Evolutionary conservation across 1,284 basidiomycete genomes (phyloP).

Genomic region (Pseudozyma pruni): DNA sequence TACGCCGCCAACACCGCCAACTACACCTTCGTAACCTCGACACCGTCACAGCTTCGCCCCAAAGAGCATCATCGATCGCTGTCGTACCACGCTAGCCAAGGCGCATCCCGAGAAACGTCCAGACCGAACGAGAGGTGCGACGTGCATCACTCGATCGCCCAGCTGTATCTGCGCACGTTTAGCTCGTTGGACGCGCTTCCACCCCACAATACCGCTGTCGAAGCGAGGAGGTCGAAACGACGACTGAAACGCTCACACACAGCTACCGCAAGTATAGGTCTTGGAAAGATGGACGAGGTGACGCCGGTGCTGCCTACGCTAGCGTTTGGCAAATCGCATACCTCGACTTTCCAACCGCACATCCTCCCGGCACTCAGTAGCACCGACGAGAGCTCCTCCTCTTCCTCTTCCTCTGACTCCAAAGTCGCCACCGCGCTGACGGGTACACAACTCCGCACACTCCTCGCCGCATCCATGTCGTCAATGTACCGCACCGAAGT

Average conservation of each 20-base stretch:
- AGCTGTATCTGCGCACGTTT: constrained; percentile 28
- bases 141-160: constrained; percentile 35
- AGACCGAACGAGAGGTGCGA: constrained; percentile 19
- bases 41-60: no score
- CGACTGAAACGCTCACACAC: not conserved
- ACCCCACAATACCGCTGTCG: not conserved
- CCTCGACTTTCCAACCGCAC: constrained; percentile 2
- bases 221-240: not conserved
- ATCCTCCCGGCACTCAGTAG: constrained; percentile 14
- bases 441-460: constrained; percentile 60
- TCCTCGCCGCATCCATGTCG: constrained; percentile 67
- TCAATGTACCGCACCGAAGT: constrained; percentile 69
- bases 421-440: not conserved
- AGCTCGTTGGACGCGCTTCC: constrained; percentile 6
- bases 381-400: constrained; percentile 16
- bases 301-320: not conserved
- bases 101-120: not conserved
- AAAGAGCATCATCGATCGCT: no score
- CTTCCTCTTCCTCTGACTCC: constrained; percentile 2
- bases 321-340: not conserved
- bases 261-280: not conserved
- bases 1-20: not conserved
- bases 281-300: no score
- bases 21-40: constrained; percentile 5
- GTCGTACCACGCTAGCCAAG: not conserved